phyloP scores from a whole-genome alignment of 2,329 filamentous ascomycete species.

The Trichophaea hybrida region DNA sequence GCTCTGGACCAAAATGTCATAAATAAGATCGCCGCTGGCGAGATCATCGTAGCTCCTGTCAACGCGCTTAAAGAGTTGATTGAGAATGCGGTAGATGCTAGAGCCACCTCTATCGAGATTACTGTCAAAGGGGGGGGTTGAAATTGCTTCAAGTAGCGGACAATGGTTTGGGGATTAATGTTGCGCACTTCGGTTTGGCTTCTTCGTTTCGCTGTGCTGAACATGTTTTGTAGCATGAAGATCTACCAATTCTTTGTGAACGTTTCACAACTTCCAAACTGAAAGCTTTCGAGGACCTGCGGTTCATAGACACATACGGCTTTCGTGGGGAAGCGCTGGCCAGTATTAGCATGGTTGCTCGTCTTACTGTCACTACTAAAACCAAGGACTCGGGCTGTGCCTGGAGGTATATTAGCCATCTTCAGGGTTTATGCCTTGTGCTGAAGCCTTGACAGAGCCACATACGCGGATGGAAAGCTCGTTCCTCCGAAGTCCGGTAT shows the following conservation, averaged over 20 bases:
- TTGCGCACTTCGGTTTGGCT: slow-evolving; percentile 30
- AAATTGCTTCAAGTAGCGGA: slow-evolving; percentile 95
- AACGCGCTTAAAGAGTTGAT: slow-evolving; percentile 93
- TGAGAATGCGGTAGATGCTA: slow-evolving; percentile 95
- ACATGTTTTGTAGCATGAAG: slow-evolving; percentile 53
- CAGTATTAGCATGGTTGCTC: slow-evolving; percentile 96
- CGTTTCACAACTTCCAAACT: slow-evolving; percentile 95
- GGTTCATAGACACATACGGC: slow-evolving; percentile 86
- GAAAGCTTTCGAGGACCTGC: slow-evolving; percentile 80
- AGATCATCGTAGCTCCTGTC: slow-evolving; percentile 94
- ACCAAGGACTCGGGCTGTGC: slow-evolving; percentile 77
- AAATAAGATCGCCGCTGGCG: slow-evolving; percentile 95
- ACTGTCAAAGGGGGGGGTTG: slow-evolving; percentile 86
- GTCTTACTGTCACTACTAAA: slow-evolving; percentile 86
- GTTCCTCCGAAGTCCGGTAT: slow-evolving; percentile 77
- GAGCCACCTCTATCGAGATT: slow-evolving; percentile 78
- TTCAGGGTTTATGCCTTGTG: neutral
- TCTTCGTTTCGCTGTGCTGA: neutral
- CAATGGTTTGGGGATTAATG: slow-evolving; percentile 90
- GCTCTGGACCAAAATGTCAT: slow-evolving; percentile 83
- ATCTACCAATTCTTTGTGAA: slow-evolving; percentile 81
- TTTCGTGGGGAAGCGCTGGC: slow-evolving; percentile 92
- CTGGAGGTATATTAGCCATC: slow-evolving; percentile 41
- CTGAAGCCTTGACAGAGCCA: slow-evolving; percentile 39
- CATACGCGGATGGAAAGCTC: slow-evolving; percentile 72